A percentile compares a stretch with the other conserved stretches of the same genome.
Evolutionary conservation across 306 rosid species (phyloP).

Genomic region (Styphnolobium japonicum): DNA sequence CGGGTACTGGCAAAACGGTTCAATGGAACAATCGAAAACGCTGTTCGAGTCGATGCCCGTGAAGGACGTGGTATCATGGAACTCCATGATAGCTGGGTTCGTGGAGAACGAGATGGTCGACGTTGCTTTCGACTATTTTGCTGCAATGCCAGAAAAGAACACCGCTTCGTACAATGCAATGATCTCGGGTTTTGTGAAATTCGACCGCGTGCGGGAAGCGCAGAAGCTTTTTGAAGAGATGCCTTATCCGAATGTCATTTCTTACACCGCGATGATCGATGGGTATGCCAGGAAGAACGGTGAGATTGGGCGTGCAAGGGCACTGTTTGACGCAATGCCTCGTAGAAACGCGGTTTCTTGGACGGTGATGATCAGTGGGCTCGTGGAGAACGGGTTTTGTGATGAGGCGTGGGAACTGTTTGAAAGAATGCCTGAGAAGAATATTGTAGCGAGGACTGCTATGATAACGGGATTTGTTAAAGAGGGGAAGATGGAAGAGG

Average conservation of each 20-base stretch:
- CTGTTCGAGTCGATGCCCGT: conserved; percentile 46
- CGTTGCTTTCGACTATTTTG: conserved; percentile 38
- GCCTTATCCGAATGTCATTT: conserved; percentile 46
- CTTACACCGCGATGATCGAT: conserved; percentile 52
- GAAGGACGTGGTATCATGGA: conserved; percentile 52
- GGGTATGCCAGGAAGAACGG: conserved; percentile 40
- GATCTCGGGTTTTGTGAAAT: conserved; percentile 45
- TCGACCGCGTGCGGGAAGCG: conserved; percentile 46
- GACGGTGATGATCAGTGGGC: conserved; percentile 55
- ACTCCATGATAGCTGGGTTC: conserved; percentile 47
- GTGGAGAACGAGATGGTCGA: conserved; percentile 43
- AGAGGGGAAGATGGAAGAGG: conserved; percentile 46
- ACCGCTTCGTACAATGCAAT: conserved; percentile 47
- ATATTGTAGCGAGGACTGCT: conserved; percentile 39
- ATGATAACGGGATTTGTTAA: conserved; percentile 54
- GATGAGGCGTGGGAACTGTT: conserved; percentile 54
- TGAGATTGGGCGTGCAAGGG: conserved; percentile 44
- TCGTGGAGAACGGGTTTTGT: conserved; percentile 42
- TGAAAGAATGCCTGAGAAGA: conserved; percentile 47
- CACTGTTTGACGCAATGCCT: conserved; percentile 46
- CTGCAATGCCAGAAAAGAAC: conserved; percentile 38
- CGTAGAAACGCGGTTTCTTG: conserved; percentile 40
- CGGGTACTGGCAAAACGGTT: conserved; percentile 50
- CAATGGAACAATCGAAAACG: conserved; percentile 27
- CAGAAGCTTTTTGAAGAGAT: conserved; percentile 41